Conservation (phyloP, 495 filamentous ascomycete genomes). For the Corynascus novoguineensis region DNA sequence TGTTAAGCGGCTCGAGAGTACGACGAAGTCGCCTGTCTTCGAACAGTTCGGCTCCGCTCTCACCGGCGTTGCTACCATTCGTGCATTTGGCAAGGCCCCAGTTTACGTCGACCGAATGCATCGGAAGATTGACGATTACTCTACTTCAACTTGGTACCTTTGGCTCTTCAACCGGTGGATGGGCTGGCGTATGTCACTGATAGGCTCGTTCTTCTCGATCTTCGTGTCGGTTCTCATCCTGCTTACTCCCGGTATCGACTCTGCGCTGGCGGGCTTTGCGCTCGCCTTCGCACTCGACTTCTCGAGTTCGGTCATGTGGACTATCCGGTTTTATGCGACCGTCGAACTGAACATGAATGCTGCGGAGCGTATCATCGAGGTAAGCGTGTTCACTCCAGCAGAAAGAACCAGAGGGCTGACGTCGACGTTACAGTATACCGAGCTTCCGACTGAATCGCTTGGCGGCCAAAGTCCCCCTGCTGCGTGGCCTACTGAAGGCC, state of each 20-base stretch:
- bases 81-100: conserved; percentile 61
- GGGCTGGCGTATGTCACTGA: conserved; percentile 60
- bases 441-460: conserved; percentile 63
- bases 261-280: conserved; percentile 76
- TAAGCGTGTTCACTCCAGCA: not conserved
- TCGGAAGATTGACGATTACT: conserved; percentile 57
- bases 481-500: conserved; percentile 73
- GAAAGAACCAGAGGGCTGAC: not conserved
- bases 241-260: conserved; percentile 57
- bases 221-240: conserved; percentile 62
- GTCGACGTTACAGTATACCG: conserved; percentile 47
- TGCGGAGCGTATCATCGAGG: conserved; percentile 72
- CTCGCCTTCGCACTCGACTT: conserved; percentile 55
- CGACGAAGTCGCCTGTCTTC: conserved; percentile 68
- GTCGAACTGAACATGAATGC: conserved; percentile 80
- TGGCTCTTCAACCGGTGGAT: conserved; percentile 74
- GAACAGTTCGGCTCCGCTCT: conserved; percentile 69
- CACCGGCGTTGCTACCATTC: conserved; percentile 67
- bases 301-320: conserved; percentile 50
- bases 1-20: conserved; percentile 68
- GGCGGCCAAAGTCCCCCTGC: conserved; percentile 59
- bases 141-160: conserved; percentile 57
- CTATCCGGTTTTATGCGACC: conserved; percentile 56
- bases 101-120: conserved; percentile 64
- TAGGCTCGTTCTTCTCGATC: conserved; percentile 65